Base-by-base conservation (phyloP, 805 yeast species). In the Candida montana region DNA sequence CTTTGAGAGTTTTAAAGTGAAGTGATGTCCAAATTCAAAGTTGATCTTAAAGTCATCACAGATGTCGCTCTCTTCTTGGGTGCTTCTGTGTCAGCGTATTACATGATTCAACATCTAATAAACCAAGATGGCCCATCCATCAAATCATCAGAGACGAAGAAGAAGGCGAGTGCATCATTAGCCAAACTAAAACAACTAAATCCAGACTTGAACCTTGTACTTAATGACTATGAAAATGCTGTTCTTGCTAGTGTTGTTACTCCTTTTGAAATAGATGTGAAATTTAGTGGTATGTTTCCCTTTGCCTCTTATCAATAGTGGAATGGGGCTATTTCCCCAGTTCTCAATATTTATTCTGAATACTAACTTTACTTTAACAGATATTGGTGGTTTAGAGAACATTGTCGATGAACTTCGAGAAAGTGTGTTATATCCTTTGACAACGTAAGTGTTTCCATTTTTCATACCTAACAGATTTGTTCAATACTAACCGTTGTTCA, bases 351-450 rank as follows among this genome's bases (percentile, higher is more conserved):
- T 21, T 21, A 7, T 6, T 21, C 24, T 7, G 9, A 21, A 21
- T 21, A 21, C 24, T 21, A 21, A 21, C 9, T 12, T 2, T 24
- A 3, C 23, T 16, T 13, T 34, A 3, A 29, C 35, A 27, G 96
- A 90, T 57, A 77, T 93, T 41, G 99, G 98, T 15, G 99, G 99
- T 0, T 68, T 93, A 30, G 93, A 86, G 40, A 68, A 68, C 11
- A 83, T 89, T 29, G 77, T 91, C 17, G 90, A 83, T 41, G 98
- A 91, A 53, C 68, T 93, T 36, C 74, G 84, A 51, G 99, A 93
- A 61, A 75, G 89, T 41, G 95, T 93, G 9, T 75, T 93, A 32
- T 81, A 86, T 52, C 99, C 99, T 1, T 68, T 93, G 43, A 82
- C 85, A 15, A 68, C 61, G 47, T 37, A 36, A 18, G 47, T 44